Evolutionary conservation across 2,329 filamentous ascomycete genomes (phyloP), one percentile per base, ranked within the genome.

Genomic region (Trichoderma asperellum): DNA sequence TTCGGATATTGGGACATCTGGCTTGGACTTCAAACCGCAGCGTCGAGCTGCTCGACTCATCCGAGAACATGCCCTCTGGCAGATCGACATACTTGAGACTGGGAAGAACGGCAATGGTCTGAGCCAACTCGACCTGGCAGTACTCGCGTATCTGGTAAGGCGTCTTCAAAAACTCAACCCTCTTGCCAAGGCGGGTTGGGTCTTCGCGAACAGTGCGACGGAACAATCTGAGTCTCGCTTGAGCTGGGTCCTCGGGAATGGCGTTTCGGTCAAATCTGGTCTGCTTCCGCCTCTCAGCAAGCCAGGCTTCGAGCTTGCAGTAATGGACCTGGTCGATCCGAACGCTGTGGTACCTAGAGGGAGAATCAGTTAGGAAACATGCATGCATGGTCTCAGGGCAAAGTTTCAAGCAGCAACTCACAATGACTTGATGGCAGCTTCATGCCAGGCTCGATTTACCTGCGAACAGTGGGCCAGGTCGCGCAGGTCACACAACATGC

Each of bases 121-220:
- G 89, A 11, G 95, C 94, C 60, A 97, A 87, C 72, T 95, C 92
- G 66, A 92, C 87, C 78, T 96, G 93, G 77, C 88, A 92, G 1
- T 92, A 92, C 82, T 97, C 93, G 69, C 95, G 89, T 66, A 95
- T 91, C 95, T 97, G 97, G 80, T 97, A 97, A 7, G 95, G 93
- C 70, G 93, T 89, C 83, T 97, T 97, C 75, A 98, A 84, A 74
- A 91, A 94, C 76, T 90, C 83, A 5, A 97, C 92, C 53, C 88
- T 83, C 68, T 86, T 83, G 40, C 91, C 93, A 57, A 97, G 82
- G 32, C 86, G 82, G 10, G 85, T 88, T 27, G 89, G 87, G 71
- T 94, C 91, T 61, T 95, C 92, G 72, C 94, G 89, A 61, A 97
- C 88, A 1, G 94, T 93, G 71, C 93, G 89, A 77, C 91, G 92